Percentiles rank a stretch among this genome's conserved stretches.
phyloP scores from a whole-genome alignment of 306 rosid genomes.

The Luffa acutangula region DNA sequence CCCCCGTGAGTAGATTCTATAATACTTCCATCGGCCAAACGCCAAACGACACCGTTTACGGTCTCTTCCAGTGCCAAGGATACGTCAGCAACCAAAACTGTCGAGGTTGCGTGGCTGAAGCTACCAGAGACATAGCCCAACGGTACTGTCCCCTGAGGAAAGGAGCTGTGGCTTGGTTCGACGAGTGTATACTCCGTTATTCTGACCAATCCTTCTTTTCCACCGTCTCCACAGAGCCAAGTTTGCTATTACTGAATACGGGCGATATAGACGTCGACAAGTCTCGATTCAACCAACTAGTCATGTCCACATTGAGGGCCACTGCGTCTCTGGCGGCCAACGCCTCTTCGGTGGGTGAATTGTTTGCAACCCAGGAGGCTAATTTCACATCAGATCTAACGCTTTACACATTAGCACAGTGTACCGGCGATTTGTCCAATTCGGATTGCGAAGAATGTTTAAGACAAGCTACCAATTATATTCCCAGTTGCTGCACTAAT shows the following conservation, averaged over 20 bases:
- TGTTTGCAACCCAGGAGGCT: not conserved
- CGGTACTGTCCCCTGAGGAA: not conserved
- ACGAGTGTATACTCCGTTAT: conserved; percentile 17
- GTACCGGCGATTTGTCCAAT: conserved; percentile 16
- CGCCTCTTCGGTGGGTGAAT: not conserved
- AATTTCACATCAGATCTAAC: not conserved
- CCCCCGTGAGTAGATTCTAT: conserved; percentile 13
- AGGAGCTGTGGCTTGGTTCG: conserved; percentile 14
- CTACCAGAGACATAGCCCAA: not conserved
- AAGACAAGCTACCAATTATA: not conserved
- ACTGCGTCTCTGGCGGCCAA: not conserved
- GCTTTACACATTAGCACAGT: conserved; percentile 16
- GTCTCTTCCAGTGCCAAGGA: conserved; percentile 17
- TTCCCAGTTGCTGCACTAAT: not conserved
- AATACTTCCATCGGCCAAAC: not conserved
- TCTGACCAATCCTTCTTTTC: conserved; percentile 13
- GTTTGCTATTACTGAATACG: accelerated
- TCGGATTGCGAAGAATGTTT: conserved; percentile 12
- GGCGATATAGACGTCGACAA: not conserved
- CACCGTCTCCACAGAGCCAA: accelerated
- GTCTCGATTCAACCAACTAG: not conserved
- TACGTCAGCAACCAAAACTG: conserved; percentile 2
- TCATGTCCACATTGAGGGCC: not conserved
- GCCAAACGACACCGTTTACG: not conserved
- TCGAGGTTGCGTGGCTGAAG: not conserved